phyloP scores from a whole-genome alignment of 1,284 basidiomycete genomes.

The Nidula niveotomentosa region DNA sequence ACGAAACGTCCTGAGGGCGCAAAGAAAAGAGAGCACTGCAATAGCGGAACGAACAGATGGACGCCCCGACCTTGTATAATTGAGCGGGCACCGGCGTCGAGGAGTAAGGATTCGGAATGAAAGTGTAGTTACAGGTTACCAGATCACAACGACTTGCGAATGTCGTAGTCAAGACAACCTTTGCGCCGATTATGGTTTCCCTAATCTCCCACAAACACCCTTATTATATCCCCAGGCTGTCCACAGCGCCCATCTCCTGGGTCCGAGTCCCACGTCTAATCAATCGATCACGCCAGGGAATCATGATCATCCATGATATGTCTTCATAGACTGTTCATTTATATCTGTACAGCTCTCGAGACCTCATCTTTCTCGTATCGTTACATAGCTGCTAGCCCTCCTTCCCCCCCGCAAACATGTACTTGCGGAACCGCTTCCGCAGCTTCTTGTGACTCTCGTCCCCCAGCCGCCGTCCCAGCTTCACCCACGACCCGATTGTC shows the following conservation, averaged over 20 bases:
- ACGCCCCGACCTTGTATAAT: slow-evolving; percentile 27
- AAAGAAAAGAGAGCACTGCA: slow-evolving; percentile 11
- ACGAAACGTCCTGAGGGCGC: slow-evolving; percentile 12
- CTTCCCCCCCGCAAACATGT: slow-evolving; percentile 68
- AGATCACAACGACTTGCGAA: slow-evolving; percentile 24
- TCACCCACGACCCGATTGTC: slow-evolving; percentile 79
- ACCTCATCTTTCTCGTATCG: too few species aligned
- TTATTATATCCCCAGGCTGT: too few species aligned
- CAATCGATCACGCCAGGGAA: too few species aligned
- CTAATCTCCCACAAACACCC: too few species aligned
- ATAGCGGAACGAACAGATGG: slow-evolving; percentile 17
- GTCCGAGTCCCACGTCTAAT: too few species aligned
- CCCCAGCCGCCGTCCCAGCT: slow-evolving; percentile 66
- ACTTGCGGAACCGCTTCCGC: slow-evolving; percentile 62
- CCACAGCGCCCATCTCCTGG: too few species aligned
- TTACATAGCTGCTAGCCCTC: slow-evolving; percentile 23
- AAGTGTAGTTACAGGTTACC: slow-evolving; percentile 21
- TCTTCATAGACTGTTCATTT: too few species aligned
- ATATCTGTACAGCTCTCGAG: too few species aligned
- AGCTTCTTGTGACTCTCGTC: slow-evolving; percentile 54
- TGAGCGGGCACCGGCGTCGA: slow-evolving; percentile 26
- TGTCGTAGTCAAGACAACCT: slow-evolving; percentile 71
- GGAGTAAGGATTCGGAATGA: slow-evolving; percentile 27
- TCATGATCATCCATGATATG: too few species aligned
- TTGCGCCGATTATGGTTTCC: too few species aligned